A percentile compares a stretch with the other conserved stretches of the same genome.
phyloP scores from a whole-genome alignment of 2,329 filamentous ascomycete species.

The Rutstroemia sp. region DNA sequence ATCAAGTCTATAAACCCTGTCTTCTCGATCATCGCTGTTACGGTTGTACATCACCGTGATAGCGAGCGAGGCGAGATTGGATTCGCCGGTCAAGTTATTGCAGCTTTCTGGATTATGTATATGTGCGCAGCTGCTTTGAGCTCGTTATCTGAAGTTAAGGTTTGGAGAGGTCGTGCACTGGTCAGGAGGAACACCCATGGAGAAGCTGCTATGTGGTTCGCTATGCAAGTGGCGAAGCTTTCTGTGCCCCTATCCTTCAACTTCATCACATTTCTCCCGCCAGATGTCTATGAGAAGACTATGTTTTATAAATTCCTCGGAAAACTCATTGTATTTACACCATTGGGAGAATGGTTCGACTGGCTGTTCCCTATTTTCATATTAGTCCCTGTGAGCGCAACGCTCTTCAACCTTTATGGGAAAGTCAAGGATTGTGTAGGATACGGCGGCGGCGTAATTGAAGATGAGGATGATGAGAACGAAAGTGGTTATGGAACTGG shows the following conservation, averaged over 20 bases:
- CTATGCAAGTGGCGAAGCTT: slow-evolving; percentile 83
- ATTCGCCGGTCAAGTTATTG: slow-evolving; percentile 78
- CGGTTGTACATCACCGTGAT: slow-evolving; percentile 50
- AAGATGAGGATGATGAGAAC: slow-evolving; percentile 63
- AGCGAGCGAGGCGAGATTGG: slow-evolving; percentile 69
- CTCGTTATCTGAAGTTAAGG: slow-evolving; percentile 85
- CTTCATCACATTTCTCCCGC: slow-evolving; percentile 83
- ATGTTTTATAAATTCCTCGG: slow-evolving; percentile 87
- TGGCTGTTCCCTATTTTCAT: slow-evolving; percentile 85
- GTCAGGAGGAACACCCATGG: slow-evolving; percentile 86
- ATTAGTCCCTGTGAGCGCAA: slow-evolving; percentile 76
- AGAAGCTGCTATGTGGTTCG: slow-evolving; percentile 94
- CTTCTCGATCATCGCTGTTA: slow-evolving; percentile 62
- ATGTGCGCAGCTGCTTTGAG: slow-evolving; percentile 88
- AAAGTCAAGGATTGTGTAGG: slow-evolving; percentile 67
- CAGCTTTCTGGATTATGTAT: slow-evolving; percentile 85
- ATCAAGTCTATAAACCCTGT: slow-evolving; percentile 74
- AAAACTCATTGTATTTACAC: slow-evolving; percentile 72
- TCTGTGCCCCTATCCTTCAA: slow-evolving; percentile 94
- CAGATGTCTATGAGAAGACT: slow-evolving; percentile 64
- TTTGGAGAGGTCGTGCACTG: slow-evolving; percentile 93
- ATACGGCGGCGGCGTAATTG: slow-evolving; percentile 63
- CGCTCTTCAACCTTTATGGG: slow-evolving; percentile 83
- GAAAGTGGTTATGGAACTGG: slow-evolving; percentile 64
- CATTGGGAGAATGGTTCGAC: slow-evolving; percentile 76